Conservation (phyloP, 192 early-diverging fungal species). For the Gaertneriomyces semiglobifer region DNA sequence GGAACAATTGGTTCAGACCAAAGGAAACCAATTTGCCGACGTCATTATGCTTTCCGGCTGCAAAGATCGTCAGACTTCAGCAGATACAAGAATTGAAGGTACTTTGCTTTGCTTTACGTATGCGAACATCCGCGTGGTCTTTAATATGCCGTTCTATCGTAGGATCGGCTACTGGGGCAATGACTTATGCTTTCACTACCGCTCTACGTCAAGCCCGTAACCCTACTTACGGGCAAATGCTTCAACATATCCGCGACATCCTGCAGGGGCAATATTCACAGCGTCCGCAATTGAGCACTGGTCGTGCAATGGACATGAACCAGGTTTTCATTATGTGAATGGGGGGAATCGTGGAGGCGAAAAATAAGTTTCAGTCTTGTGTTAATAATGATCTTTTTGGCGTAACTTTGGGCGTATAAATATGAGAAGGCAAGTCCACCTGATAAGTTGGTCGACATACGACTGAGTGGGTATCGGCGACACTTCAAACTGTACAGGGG, state of each 20-base stretch:
- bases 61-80: slow-evolving; percentile 65
- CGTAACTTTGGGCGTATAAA: too few species aligned
- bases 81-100: slow-evolving; percentile 46
- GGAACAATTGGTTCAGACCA: slow-evolving; percentile 9
- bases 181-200: slow-evolving; percentile 44
- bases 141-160: background rate
- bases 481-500: too few species aligned
- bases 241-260: slow-evolving; percentile 28
- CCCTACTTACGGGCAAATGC: slow-evolving; percentile 36
- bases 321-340: slow-evolving; percentile 34
- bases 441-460: too few species aligned
- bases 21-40: slow-evolving; percentile 49
- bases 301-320: slow-evolving; percentile 36
- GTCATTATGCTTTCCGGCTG: slow-evolving; percentile 68
- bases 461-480: too few species aligned
- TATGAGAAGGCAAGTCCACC: too few species aligned
- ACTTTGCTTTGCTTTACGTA: background rate
- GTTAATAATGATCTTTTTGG: too few species aligned
- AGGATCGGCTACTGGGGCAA: slow-evolving; percentile 37
- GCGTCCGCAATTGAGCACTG: slow-evolving; percentile 33
- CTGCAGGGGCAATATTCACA: slow-evolving; percentile 31
- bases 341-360: too few species aligned
- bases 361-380: too few species aligned
- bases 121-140: background rate
- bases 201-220: slow-evolving; percentile 14